Evolutionary conservation across 139 green algal genomes (phyloP), one percentile per base, ranked within the genome.

Genomic region (Edaphochlamys debaryana): DNA sequence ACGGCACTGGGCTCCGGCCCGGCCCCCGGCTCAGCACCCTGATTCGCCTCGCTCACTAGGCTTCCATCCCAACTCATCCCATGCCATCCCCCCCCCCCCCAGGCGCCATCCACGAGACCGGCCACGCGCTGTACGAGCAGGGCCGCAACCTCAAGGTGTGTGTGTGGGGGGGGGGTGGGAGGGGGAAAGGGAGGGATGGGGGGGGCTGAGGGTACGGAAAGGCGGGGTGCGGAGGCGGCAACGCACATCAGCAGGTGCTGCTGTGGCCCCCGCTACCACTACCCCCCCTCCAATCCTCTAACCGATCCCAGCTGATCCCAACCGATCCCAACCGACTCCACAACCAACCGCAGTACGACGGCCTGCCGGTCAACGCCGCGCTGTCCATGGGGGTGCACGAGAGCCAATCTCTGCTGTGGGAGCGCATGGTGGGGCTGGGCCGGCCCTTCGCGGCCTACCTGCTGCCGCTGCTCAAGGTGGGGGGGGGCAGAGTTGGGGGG

Each of bases 61-160:
- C n/a, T n/a, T n/a, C n/a, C n/a, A n/a, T n/a, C n/a, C n/a, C n/a
- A n/a, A n/a, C n/a, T n/a, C n/a, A n/a, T n/a, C n/a, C n/a, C n/a
- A n/a, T n/a, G n/a, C n/a, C n/a, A n/a, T 13, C 63, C 63, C 7
- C 15, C 27, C 32, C 63, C 32, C 32, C 42, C 30, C 19, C 78
- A 64, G 92, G 90, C 25, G 88, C 91, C 27, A 87, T 94, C 29
- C 92, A 95, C 54, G 91, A 95, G 77, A 95, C 91, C 52, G 95
- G 96, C 30, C 96, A 98, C 86, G 92, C 94, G 0, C 89, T 98
- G 82, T 98, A 98, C 78, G 96, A 98, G 90, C 94, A 98, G 88
- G 94, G 94, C n/a, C 92, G 93, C 80, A 96, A 94, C 81, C 77
- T 93, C 38, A 25, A 63, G 50, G 50, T 58, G 50, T 2, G 50